Evolutionary conservation across 805 yeast genomes (phyloP).

Genomic region (Jamesozyma jinghongensis): DNA sequence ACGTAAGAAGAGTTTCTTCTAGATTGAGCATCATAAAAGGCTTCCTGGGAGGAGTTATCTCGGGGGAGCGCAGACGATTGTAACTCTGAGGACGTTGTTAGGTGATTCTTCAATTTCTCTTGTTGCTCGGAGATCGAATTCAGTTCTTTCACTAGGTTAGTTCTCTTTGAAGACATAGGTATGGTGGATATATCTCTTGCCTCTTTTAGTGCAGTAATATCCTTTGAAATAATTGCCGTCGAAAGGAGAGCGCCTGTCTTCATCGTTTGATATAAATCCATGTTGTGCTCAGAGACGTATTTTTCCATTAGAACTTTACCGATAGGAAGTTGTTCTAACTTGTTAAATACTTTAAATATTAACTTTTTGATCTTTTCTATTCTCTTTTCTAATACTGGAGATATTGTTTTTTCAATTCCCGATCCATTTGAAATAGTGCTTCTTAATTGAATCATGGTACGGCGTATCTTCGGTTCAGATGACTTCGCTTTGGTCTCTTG

Average conservation of each 20-base stretch:
- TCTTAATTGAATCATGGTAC: neutral
- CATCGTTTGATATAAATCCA: neutral
- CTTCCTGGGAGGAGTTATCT: too few species aligned
- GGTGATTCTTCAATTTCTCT: neutral
- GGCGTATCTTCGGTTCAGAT: neutral
- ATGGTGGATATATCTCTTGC: neutral
- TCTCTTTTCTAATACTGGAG: constrained; percentile 6
- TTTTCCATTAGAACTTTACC: constrained; percentile 13
- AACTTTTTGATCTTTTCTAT: constrained; percentile 9
- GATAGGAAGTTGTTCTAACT: constrained; percentile 16
- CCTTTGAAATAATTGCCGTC: neutral
- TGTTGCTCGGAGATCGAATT: constrained; percentile 4
- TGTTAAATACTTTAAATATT: constrained; percentile 11
- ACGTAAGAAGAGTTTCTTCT: too few species aligned
- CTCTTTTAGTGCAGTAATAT: neutral
- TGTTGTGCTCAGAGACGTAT: constrained; percentile 2
- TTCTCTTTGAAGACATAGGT: neutral
- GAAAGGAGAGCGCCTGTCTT: constrained; percentile 1
- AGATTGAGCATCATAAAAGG: too few species aligned
- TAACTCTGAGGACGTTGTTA: too few species aligned
- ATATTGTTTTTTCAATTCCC: neutral
- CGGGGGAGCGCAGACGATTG: too few species aligned
- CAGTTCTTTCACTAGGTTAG: constrained; percentile 4
- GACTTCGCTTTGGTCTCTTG: constrained; percentile 1
- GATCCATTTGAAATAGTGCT: neutral